These are phyloP conservation scores for Plasmodium inui DNA, from an alignment of 169 alveolate species.

Conservation along the genomic window DNA sequence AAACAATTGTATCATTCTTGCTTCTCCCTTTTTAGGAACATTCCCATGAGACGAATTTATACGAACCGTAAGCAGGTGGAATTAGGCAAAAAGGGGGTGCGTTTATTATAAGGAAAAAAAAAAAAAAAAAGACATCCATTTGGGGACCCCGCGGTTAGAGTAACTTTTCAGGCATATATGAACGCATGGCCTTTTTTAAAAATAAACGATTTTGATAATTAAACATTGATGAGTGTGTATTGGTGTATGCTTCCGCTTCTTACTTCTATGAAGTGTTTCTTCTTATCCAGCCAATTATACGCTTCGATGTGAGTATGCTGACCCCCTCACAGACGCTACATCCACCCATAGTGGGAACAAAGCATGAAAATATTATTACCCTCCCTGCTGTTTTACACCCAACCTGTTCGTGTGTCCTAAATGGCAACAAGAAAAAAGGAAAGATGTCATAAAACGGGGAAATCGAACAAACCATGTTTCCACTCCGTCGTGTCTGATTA, in stretches of 20 bases:
- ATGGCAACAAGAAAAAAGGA: constrained; percentile 71
- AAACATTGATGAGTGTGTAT: not conserved
- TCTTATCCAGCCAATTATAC: not conserved
- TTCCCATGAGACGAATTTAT: not conserved
- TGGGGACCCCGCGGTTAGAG: not conserved
- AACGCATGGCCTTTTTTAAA: not conserved
- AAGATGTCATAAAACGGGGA: constrained; percentile 58
- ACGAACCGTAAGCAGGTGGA: not conserved
- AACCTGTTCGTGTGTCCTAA: not conserved
- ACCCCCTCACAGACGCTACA: not conserved
- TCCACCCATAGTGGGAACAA: not conserved
- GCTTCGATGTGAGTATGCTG: not conserved
- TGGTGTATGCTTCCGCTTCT: not conserved
- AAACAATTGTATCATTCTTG: not conserved
- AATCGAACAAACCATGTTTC: constrained; percentile 21
- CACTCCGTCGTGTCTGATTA: constrained; percentile 12
- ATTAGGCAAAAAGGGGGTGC: not conserved
- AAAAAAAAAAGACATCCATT: constrained; percentile 22
- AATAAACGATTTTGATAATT: not conserved
- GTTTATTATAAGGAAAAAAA: not conserved
- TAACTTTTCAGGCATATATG: not conserved
- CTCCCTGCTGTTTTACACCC: not conserved
- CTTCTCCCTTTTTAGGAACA: not conserved
- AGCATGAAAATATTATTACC: not conserved
- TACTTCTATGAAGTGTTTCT: not conserved